Evolutionary conservation across 129 eudicot genomes (phyloP).

Genomic region (Pseudognaphalium luteoalbum): DNA sequence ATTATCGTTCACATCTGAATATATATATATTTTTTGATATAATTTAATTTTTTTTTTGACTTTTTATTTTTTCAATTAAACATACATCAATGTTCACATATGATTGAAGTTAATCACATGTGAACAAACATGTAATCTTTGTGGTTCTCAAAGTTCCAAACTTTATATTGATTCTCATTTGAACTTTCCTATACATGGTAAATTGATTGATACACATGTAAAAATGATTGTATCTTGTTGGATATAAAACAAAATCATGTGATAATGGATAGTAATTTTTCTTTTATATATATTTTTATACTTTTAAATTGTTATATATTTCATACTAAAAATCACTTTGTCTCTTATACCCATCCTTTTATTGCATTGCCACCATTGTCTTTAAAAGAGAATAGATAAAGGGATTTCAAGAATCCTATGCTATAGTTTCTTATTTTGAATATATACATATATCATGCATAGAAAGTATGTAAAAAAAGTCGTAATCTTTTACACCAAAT

Average conservation of each 20-base stretch:
- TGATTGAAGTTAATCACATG: too few species aligned
- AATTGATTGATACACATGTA: background rate
- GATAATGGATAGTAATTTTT: background rate
- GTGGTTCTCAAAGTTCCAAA: too few species aligned
- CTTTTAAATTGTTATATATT: background rate
- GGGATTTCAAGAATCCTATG: constrained; percentile 42
- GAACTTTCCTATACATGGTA: too few species aligned
- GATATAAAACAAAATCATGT: background rate
- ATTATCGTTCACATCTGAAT: too few species aligned
- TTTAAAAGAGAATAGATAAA: constrained; percentile 30
- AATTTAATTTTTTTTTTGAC: too few species aligned
- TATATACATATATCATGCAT: background rate
- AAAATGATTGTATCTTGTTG: background rate
- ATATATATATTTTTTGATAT: too few species aligned
- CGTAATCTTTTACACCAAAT: background rate
- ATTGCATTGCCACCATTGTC: constrained; percentile 30
- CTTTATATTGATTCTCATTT: too few species aligned
- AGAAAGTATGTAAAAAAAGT: constrained; percentile 1
- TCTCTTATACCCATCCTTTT: constrained; percentile 18
- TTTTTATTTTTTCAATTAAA: too few species aligned
- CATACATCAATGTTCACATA: too few species aligned
- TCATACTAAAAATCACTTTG: constrained; percentile 26
- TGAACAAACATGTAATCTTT: too few species aligned
- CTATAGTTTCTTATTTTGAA: constrained; percentile 26
- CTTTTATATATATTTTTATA: background rate